Conservation (phyloP, 192 early-diverging fungal species). For the Backusella australiensis region DNA sequence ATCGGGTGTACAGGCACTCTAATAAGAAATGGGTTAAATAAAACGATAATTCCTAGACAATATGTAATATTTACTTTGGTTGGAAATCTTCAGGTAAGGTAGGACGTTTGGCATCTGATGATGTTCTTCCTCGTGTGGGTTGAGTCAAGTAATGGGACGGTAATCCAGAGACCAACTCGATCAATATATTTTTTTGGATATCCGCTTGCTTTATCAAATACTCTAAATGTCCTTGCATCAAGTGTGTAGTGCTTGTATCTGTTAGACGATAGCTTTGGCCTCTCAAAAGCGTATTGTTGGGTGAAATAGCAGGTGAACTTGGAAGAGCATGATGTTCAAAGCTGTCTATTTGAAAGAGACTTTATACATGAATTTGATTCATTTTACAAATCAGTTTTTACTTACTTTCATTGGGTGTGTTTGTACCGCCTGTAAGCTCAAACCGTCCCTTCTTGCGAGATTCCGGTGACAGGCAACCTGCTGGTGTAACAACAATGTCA, state of each 20-base stretch:
- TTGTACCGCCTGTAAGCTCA: slow-evolving; percentile 29
- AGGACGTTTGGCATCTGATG: background rate
- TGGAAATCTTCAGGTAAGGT: background rate
- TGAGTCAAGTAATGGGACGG: background rate
- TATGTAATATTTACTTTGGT: background rate
- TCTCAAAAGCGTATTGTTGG: background rate
- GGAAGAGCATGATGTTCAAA: background rate
- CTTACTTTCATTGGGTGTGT: background rate
- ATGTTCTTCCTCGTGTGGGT: background rate
- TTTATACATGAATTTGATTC: background rate
- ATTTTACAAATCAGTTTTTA: background rate
- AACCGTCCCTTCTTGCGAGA: slow-evolving; percentile 37
- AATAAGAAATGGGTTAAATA: background rate
- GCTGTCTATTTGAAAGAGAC: background rate
- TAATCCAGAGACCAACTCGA: background rate
- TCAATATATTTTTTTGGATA: slow-evolving; percentile 5
- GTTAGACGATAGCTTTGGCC: slow-evolving; percentile 6
- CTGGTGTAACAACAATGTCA: background rate
- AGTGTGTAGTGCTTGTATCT: background rate
- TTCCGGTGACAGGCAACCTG: slow-evolving; percentile 6
- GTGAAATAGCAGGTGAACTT: background rate
- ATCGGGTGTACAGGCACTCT: background rate
- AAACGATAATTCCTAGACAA: background rate
- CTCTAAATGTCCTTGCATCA: slow-evolving; percentile 10
- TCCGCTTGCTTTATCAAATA: slow-evolving; percentile 9